phyloP scores from a whole-genome alignment of 2,329 filamentous ascomycete genomes.

The Epichloe gansuensis region DNA sequence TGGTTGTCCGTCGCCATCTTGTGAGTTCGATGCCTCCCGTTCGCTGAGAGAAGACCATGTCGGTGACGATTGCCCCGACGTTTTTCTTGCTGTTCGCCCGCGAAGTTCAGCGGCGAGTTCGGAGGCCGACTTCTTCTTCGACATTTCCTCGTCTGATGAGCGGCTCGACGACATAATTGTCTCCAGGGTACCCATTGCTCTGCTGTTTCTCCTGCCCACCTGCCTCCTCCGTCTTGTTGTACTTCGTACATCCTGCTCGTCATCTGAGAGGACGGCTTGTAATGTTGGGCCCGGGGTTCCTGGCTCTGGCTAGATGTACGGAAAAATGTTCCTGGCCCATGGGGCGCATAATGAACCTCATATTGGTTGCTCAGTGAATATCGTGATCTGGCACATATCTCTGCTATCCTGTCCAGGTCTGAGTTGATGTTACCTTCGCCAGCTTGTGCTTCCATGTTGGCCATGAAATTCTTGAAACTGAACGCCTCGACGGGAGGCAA shows the following conservation, averaged over 20 bases:
- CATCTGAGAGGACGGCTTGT: constrained; percentile 45
- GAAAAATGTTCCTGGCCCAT: constrained; percentile 44
- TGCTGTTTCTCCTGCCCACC: constrained; percentile 33
- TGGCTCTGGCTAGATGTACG: constrained; percentile 19
- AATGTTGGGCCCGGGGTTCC: constrained; percentile 37
- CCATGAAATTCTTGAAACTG: constrained; percentile 52
- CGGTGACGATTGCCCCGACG: constrained; percentile 20
- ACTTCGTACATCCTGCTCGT: constrained; percentile 33
- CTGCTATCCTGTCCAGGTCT: constrained; percentile 52
- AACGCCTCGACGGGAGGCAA: constrained; percentile 52
- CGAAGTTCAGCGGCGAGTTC: constrained; percentile 44
- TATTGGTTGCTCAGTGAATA: constrained; percentile 57
- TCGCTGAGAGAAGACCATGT: constrained; percentile 18
- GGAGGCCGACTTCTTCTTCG: constrained; percentile 46
- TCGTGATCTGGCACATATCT: constrained; percentile 52
- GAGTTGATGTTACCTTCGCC: constrained; percentile 36
- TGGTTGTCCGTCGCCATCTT: constrained; percentile 9
- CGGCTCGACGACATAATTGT: constrained; percentile 56
- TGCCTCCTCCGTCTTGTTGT: constrained; percentile 27
- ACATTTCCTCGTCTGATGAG: constrained; percentile 49
- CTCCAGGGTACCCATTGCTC: constrained; percentile 50
- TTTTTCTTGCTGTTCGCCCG: constrained; percentile 32
- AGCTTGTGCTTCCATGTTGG: constrained; percentile 36
- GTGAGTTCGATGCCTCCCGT: constrained; percentile 15
- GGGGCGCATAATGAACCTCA: constrained; percentile 51